Evolutionary conservation across 306 rosid genomes (phyloP).

Genomic region (Cucurbita ficifolia): DNA sequence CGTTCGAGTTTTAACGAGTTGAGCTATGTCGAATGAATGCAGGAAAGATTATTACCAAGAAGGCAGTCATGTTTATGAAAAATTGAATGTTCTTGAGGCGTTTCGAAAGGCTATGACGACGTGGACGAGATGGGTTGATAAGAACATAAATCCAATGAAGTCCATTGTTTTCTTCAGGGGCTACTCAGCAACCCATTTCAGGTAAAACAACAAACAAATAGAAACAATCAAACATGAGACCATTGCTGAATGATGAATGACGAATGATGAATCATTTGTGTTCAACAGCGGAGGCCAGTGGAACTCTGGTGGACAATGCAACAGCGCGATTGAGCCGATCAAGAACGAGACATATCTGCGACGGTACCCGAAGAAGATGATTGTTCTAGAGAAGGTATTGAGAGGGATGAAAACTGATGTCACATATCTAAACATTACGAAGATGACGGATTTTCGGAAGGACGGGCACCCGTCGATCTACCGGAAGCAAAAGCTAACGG

Average conservation of each 20-base stretch:
- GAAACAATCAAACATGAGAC: not conserved
- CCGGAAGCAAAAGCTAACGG: constrained; percentile 43
- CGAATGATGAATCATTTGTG: constrained; percentile 1
- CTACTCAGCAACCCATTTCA: constrained; percentile 86
- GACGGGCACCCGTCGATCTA: constrained; percentile 94
- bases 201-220: constrained; percentile 26
- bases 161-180: constrained; percentile 73
- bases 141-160: constrained; percentile 50
- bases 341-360: constrained; percentile 54
- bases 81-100: constrained; percentile 78
- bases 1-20: not conserved
- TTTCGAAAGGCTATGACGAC: constrained; percentile 85
- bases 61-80: constrained; percentile 76
- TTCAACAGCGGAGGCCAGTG: constrained; percentile 85
- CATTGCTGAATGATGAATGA: not conserved
- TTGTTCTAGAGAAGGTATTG: constrained; percentile 53
- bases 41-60: constrained; percentile 97
- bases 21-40: constrained; percentile 6
- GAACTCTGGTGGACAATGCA: constrained; percentile 90
- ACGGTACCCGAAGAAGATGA: constrained; percentile 62
- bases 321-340: constrained; percentile 62
- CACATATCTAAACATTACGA: constrained; percentile 62
- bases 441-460: constrained; percentile 81
- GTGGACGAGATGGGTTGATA: constrained; percentile 89
- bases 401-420: constrained; percentile 68